Conservation (phyloP, 495 filamentous ascomycete genomes). For the Daldinia concentrica region DNA sequence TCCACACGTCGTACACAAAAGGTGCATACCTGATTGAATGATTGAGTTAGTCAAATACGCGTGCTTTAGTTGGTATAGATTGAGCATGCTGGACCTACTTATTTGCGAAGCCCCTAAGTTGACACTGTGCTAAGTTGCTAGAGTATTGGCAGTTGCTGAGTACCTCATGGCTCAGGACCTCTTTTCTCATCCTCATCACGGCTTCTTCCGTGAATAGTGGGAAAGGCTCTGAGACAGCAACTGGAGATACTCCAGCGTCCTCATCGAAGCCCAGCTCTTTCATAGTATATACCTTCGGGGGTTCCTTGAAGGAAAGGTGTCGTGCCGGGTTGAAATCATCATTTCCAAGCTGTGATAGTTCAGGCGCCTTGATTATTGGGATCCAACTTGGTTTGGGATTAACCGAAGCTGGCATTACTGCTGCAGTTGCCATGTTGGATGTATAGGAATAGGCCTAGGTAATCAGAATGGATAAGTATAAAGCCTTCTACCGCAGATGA, state of each 20-base stretch:
- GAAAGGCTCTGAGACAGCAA: conserved; percentile 79
- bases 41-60: conserved; percentile 4
- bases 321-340: conserved; percentile 53
- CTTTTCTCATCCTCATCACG: conserved; percentile 69
- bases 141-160: conserved; percentile 70
- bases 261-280: conserved; percentile 65
- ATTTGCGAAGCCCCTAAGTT: conserved; percentile 72
- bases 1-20: conserved; percentile 78
- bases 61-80: not conserved
- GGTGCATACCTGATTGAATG: conserved; percentile 48
- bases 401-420: conserved; percentile 24
- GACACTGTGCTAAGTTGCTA: conserved; percentile 71
- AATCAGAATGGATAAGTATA: not conserved
- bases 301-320: conserved; percentile 64
- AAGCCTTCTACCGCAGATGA: not conserved
- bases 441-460: not conserved
- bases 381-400: conserved; percentile 25
- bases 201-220: conserved; percentile 74
- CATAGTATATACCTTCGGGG: conserved; percentile 66
- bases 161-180: conserved; percentile 72
- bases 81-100: conserved; percentile 60
- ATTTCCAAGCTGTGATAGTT: conserved; percentile 13
- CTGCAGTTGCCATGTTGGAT: conserved; percentile 37
- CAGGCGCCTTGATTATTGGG: conserved; percentile 40
- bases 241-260: conserved; percentile 67